Base-by-base conservation (phyloP, 805 yeast species). In the Teunomyces gatunensis region DNA sequence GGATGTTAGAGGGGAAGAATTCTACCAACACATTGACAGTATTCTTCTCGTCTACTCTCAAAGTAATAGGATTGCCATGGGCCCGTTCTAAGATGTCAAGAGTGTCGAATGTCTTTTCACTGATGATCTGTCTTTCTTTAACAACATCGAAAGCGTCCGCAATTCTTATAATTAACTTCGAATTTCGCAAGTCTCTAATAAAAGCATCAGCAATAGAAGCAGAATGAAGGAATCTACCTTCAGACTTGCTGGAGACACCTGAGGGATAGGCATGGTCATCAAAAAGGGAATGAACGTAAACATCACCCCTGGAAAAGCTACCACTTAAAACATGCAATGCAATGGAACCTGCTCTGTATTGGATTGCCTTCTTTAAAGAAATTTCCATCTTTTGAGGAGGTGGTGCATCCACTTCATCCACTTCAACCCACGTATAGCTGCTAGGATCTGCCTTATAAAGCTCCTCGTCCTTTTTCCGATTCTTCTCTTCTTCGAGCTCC, bases 131-230 rank as follows among this genome's bases (percentile, higher is more conserved):
- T 39, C 74, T 74, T 7, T 67, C 63, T 18, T 68, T 68, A 25
- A 65, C 73, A 11, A 80, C 81, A 29, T 74, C 72, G 15, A 72
- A 74, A 45, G 71, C 77, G 47, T 75, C 78, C 1, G 87, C 65
- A n/a, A 83, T 60, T 61, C 92, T 75, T 53, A 87, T 67, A 32
- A 80, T 65, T 37, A 80, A 53, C 42, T 65, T 71, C 32, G 90
- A 84, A 60, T 85, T 75, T 36, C 78, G 77, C 56, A 87, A 73
- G 61, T 87, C 94, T 63, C 95, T 79, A 43, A 87, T 73, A 54
- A 86, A 86, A 0, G 79, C 79, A 50, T 76, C 80, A 17, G 83
- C 85, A 20, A 66, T 61, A n/a, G 80, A 79, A 12, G 75, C 59
- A 20, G 73, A 58, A 11, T 59, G 53, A 27, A 86, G 61, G 10